These are phyloP conservation scores for Spathaspora sp. DNA, from an alignment of 805 yeast genomes.

Conservation along the genomic window DNA sequence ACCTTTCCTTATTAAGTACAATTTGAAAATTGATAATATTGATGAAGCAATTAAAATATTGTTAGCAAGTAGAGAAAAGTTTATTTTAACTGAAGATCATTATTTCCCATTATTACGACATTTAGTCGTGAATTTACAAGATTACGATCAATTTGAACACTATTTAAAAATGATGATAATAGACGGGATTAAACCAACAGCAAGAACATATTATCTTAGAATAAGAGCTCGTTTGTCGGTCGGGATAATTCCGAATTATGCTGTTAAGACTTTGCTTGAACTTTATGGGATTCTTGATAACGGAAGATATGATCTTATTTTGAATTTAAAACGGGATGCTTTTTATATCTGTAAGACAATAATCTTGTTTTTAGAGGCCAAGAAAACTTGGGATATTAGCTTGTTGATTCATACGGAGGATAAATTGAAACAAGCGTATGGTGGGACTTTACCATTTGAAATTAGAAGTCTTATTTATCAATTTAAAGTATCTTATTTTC, in stretches of 20 bases:
- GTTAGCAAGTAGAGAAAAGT: conserved; percentile 12
- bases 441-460: not conserved
- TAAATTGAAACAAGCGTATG: not conserved
- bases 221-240: conserved; percentile 24
- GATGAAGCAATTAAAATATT: conserved; percentile 19
- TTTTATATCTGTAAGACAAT: not conserved
- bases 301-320: not conserved
- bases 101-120: conserved; percentile 28
- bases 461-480: not conserved
- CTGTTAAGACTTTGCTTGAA: not conserved
- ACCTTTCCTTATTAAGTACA: not conserved
- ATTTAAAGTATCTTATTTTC: not conserved
- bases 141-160: not conserved
- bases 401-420: not conserved
- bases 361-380: not conserved
- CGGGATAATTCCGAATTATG: conserved; percentile 9
- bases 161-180: not conserved
- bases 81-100: conserved; percentile 20
- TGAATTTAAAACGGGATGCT: not conserved
- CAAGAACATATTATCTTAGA: conserved; percentile 27
- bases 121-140: conserved; percentile 13
- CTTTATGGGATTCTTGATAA: not conserved
- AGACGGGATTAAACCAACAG: conserved; percentile 16
- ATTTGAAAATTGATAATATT: not conserved
- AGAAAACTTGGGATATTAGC: not conserved